Percentiles rank a stretch among this genome's conserved stretches.
Evolutionary conservation across 768 basidiomycete species (phyloP).

Genomic region (Rhodotorula paludigena): DNA sequence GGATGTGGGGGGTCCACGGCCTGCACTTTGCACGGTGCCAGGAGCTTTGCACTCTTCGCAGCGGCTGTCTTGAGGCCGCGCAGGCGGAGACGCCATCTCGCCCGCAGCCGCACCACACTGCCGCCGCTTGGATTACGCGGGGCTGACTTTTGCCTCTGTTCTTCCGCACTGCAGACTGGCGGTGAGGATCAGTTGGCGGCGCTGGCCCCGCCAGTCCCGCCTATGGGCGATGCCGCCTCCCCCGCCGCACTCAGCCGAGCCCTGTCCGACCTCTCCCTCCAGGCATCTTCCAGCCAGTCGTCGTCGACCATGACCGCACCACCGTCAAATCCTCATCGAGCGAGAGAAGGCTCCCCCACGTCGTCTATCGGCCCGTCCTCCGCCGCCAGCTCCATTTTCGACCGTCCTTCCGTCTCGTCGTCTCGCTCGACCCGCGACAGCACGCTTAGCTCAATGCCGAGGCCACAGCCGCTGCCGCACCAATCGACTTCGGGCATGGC

Average conservation of each 20-base stretch:
- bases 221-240: neutral
- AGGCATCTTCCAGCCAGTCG: neutral
- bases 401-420: neutral
- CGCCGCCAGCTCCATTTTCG: slow-evolving; percentile 13
- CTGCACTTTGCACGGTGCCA: too few species aligned
- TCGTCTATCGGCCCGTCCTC: slow-evolving; percentile 14
- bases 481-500: neutral
- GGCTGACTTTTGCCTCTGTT: too few species aligned
- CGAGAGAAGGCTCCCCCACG: neutral
- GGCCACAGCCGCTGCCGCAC: neutral
- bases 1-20: too few species aligned
- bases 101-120: too few species aligned
- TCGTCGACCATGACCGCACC: neutral
- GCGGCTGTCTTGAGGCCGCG: too few species aligned
- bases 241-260: slow-evolving; percentile 7
- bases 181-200: too few species aligned
- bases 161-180: too few species aligned
- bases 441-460: neutral
- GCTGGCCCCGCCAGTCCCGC: neutral
- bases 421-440: slow-evolving; percentile 11
- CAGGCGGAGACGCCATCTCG: too few species aligned
- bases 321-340: neutral
- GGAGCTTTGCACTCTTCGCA: too few species aligned
- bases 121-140: too few species aligned
- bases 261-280: slow-evolving; percentile 9